These are phyloP conservation scores for Exophiala viscosa DNA, from an alignment of 2,329 filamentous ascomycete genomes.

Conservation along the genomic window DNA sequence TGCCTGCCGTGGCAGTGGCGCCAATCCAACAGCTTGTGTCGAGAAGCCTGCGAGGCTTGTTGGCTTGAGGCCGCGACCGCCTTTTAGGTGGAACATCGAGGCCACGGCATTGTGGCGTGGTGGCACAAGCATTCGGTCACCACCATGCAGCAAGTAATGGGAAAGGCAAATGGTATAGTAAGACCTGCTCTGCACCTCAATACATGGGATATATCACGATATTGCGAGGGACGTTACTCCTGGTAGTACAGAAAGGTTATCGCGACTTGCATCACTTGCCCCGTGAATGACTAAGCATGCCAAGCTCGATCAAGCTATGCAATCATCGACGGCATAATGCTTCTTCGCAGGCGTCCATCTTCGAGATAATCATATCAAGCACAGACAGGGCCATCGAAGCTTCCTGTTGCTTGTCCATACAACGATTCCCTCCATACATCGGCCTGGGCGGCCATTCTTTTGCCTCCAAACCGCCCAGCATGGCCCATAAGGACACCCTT, in stretches of 20 bases:
- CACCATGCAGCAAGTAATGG: not conserved
- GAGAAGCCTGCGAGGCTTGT: not conserved
- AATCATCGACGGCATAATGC: slow-evolving; percentile 10
- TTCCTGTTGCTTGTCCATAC: slow-evolving; percentile 4
- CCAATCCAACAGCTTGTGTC: not conserved
- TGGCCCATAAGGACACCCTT: slow-evolving; percentile 78
- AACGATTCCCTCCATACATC: not conserved
- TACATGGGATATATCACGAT: too few relatives aligned
- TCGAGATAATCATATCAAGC: slow-evolving; percentile 2
- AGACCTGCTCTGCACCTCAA: too few relatives aligned
- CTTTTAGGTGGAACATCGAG: not conserved
- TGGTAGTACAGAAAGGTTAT: too few relatives aligned
- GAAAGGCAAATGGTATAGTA: too few relatives aligned
- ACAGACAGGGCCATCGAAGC: slow-evolving; percentile 10
- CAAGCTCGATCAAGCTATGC: not conserved
- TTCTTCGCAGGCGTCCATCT: slow-evolving; percentile 17
- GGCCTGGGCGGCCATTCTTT: slow-evolving; percentile 28
- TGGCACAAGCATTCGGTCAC: slow-evolving; percentile 2
- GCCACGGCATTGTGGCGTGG: slow-evolving; percentile 11
- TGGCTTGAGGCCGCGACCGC: not conserved
- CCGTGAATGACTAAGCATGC: not conserved
- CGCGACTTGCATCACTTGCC: too few relatives aligned
- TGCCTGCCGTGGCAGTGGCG: not conserved
- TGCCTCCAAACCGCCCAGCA: slow-evolving; percentile 33
- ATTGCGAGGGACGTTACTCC: too few relatives aligned